phyloP scores from a whole-genome alignment of 176 grass and related monocot genomes.

The Carex pumila region DNA sequence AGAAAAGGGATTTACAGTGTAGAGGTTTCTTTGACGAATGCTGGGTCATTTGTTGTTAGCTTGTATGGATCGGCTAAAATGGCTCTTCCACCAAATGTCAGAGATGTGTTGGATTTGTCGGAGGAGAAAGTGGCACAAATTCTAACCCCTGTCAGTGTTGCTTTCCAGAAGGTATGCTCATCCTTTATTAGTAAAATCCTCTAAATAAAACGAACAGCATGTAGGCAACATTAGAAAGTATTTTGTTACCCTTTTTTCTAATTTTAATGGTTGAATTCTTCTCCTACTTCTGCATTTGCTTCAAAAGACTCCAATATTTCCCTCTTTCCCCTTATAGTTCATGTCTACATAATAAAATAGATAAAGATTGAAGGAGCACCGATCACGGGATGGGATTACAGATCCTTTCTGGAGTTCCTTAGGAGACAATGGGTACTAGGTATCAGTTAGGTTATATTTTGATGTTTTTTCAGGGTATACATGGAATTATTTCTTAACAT shows the following conservation, averaged over 20 bases:
- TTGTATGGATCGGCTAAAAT: slow-evolving; percentile 78
- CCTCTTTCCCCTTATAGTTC: neutral
- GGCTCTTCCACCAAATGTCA: slow-evolving; percentile 60
- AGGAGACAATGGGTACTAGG: neutral
- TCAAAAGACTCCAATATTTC: neutral
- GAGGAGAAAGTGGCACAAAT: slow-evolving; percentile 70
- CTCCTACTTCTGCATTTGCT: neutral
- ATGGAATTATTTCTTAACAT: neutral
- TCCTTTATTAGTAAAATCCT: neutral
- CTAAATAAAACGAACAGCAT: neutral
- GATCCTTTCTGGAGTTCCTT: neutral
- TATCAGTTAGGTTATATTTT: neutral
- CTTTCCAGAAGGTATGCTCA: slow-evolving; percentile 69
- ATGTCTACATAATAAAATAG: neutral
- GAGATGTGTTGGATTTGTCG: slow-evolving; percentile 52
- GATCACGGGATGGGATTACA: neutral
- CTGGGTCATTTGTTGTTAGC: slow-evolving; percentile 40
- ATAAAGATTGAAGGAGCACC: neutral
- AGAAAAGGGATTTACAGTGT: slow-evolving; percentile 45
- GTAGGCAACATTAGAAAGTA: neutral
- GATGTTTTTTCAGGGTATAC: neutral
- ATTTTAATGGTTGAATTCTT: neutral
- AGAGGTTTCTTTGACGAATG: slow-evolving; percentile 64
- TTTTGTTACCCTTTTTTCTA: neutral
- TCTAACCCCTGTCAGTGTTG: slow-evolving; percentile 47